Percentiles rank a stretch among this genome's conserved stretches.
Evolutionary conservation across 2,329 filamentous ascomycete genomes (phyloP).

Genomic region (Fusarium mundagurra): DNA sequence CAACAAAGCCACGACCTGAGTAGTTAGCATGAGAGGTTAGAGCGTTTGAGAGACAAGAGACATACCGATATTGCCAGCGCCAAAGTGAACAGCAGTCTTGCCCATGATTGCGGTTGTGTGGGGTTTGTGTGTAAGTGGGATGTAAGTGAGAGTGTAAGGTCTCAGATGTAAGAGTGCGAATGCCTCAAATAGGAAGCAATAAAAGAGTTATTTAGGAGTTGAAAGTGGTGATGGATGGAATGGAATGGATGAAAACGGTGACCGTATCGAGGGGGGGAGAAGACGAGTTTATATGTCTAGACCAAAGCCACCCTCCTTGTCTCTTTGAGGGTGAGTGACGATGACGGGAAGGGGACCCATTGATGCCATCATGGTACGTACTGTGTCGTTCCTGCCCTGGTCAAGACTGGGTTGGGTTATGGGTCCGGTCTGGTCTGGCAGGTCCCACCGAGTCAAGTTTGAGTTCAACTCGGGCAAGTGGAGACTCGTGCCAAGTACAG

Average conservation of each 20-base stretch:
- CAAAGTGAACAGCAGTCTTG: conserved; percentile 83
- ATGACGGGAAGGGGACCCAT: conserved; percentile 17
- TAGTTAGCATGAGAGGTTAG: conserved; percentile 13
- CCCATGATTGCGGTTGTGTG: conserved; percentile 51
- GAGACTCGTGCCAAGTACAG: conserved; percentile 8
- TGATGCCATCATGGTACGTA: conserved; percentile 30
- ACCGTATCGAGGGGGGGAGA: conserved; percentile 26
- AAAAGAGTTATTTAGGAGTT: not conserved
- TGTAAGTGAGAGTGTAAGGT: not conserved
- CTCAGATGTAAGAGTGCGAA: not conserved
- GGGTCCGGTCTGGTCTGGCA: not conserved
- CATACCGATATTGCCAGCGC: conserved; percentile 83
- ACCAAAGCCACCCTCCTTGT: conserved; percentile 18
- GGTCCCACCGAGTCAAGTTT: conserved; percentile 7
- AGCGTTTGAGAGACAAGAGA: conserved; percentile 29
- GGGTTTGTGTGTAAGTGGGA: conserved; percentile 13
- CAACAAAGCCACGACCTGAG: conserved; percentile 79
- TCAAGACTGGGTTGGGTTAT: not conserved
- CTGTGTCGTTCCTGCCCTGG: not conserved
- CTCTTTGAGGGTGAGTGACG: conserved; percentile 20
- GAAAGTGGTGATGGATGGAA: not conserved
- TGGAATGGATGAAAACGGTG: conserved; percentile 27
- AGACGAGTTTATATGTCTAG: conserved; percentile 38
- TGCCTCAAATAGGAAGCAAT: not conserved
- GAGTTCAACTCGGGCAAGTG: conserved; percentile 9